Base-by-base conservation (phyloP, 208 protist genomes). In the Trypanosoma mega region DNA sequence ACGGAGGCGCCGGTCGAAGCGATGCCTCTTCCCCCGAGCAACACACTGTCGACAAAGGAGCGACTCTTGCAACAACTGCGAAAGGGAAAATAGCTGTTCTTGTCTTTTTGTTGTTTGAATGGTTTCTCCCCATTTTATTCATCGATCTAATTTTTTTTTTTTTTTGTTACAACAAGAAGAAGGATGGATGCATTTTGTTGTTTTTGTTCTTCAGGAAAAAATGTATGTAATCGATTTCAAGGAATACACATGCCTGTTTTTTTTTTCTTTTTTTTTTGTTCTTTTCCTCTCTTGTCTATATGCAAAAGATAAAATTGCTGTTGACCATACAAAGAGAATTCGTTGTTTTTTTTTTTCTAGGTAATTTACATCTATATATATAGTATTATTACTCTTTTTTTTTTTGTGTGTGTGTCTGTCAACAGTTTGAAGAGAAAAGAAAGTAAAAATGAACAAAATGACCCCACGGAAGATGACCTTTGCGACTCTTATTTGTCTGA, bases 41-140 rank as follows among this genome's bases (percentile, higher is more conserved):
- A n/a, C 34, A 54, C 23, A 21, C 57, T 76, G 4, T 86, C 78
- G 21, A 66, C 80, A 20, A 85, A 83, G 72, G 84, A 85, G 30
- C 75, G 64, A 44, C 30, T 91, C 16, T 47, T 91, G 48, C 72
- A 82, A 29, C 77, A 81, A 61, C 75, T 86, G 30, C 65, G 66
- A 21, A 76, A 63, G 9, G 53, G 30, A 57, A 33, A 72, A 0
- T 68, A 55, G 45, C 7, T 16, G 34, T 16, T 6, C 6, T 6
- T 39, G 34, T 39, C 8, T 39, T 6, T 39, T 39, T 39, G 34
- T 16, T n/a, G n/a, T n/a, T n/a, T n/a, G n/a, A n/a, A n/a, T n/a
- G n/a, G n/a, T n/a, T n/a, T n/a, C n/a, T n/a, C n/a, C n/a, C n/a
- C n/a, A n/a, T n/a, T n/a, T n/a, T n/a, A n/a, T n/a, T n/a, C n/a